Conservation (phyloP, 371 early-diverging fungal species). For the Umbelopsis sp. region DNA sequence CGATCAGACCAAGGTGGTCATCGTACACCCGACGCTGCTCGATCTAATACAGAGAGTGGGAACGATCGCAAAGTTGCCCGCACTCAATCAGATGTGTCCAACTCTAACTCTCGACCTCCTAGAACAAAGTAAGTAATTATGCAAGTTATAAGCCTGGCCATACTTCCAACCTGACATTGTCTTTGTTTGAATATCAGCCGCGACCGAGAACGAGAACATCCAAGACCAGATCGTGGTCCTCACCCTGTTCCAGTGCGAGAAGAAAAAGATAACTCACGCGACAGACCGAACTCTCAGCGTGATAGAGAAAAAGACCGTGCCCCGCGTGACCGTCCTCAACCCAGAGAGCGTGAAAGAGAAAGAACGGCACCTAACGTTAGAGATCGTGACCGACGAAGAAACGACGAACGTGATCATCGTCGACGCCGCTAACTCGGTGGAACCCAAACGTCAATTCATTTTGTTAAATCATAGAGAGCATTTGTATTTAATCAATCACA, state of each 20-base stretch:
- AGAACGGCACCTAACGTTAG: neutral
- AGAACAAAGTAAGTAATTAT: neutral
- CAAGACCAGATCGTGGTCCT: conserved; percentile 1
- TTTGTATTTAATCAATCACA: too few relatives aligned
- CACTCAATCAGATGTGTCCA: neutral
- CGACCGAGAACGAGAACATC: conserved; percentile 4
- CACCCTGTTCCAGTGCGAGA: neutral
- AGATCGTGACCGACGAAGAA: conserved; percentile 4
- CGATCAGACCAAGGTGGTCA: neutral
- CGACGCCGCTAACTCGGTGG: neutral
- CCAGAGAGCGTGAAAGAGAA: conserved; percentile 3
- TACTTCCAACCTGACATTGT: neutral
- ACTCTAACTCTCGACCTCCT: neutral
- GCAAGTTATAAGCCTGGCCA: neutral
- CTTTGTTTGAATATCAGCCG: neutral
- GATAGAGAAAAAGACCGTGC: conserved; percentile 4
- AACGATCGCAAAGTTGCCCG: neutral
- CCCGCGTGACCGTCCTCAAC: neutral
- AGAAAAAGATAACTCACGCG: neutral
- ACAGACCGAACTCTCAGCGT: neutral
- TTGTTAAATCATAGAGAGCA: neutral
- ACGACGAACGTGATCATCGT: conserved; percentile 13
- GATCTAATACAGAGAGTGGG: neutral
- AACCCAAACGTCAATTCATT: neutral
- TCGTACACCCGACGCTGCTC: neutral